Conservation (phyloP, 176 grass and related monocot species). For the Microstegium vimineum region DNA sequence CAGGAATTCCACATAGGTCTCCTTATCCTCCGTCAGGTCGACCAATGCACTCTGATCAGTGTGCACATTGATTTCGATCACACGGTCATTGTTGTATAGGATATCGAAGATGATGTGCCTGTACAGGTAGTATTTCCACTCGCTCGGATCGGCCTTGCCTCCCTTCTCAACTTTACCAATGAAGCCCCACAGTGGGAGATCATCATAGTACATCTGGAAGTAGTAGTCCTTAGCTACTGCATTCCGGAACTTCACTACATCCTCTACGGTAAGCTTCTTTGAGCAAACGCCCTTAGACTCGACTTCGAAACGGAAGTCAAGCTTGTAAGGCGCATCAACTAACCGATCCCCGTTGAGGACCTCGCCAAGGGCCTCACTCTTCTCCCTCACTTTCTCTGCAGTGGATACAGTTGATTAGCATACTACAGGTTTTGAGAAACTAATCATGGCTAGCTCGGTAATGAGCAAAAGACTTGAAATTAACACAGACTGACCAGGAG, state of each 20-base stretch:
- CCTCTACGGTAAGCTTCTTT: conserved; percentile 68
- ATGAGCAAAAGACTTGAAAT: not conserved
- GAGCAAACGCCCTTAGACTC: conserved; percentile 77
- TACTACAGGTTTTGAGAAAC: not conserved
- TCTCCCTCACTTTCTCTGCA: conserved; percentile 87
- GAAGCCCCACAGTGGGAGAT: conserved; percentile 93
- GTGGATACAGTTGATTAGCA: not conserved
- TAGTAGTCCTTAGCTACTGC: conserved; percentile 88
- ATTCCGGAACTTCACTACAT: conserved; percentile 66
- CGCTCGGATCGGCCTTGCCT: conserved; percentile 44
- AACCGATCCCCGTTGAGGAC: conserved; percentile 86
- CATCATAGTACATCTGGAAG: conserved; percentile 99
- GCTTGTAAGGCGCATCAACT: conserved; percentile 96
- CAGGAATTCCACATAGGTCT: conserved; percentile 62
- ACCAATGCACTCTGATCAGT: conserved; percentile 66
- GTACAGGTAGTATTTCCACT: conserved; percentile 90
- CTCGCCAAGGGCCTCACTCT: conserved; percentile 84
- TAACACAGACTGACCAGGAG: conserved; percentile 50
- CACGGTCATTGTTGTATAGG: conserved; percentile 73
- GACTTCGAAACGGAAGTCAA: conserved; percentile 48
- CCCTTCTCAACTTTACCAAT: conserved; percentile 93
- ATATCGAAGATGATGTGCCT: conserved; percentile 87
- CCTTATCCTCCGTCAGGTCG: conserved; percentile 77
- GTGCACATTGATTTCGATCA: conserved; percentile 82
- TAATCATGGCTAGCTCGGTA: not conserved